These are phyloP conservation scores for Amauroascus verrucosus DNA, from an alignment of 2,329 filamentous ascomycete species.

Conservation along the genomic window DNA sequence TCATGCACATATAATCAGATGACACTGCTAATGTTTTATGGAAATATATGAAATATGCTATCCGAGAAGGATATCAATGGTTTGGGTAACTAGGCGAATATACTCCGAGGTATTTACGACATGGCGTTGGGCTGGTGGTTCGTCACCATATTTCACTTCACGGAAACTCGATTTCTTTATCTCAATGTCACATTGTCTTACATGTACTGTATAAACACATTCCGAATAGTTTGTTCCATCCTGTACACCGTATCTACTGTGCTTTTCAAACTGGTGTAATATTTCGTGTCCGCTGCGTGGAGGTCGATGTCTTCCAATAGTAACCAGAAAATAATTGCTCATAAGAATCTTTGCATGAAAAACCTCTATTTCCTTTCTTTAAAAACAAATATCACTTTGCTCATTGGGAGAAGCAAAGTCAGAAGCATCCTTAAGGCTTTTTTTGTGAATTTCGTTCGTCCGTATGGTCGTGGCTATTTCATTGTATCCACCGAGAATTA, in stretches of 20 bases:
- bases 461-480: no score
- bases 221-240: not conserved
- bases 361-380: no score
- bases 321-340: no score
- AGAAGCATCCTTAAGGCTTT: no score
- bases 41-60: not conserved
- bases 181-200: not conserved
- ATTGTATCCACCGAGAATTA: not conserved
- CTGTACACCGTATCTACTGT: no score
- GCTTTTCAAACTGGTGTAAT: not conserved
- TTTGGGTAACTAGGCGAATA: not conserved
- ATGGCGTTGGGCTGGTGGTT: not conserved
- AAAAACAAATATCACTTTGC: no score
- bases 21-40: not conserved
- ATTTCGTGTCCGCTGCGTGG: not conserved
- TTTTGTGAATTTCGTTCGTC: no score
- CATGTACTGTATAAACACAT: not conserved
- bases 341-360: no score
- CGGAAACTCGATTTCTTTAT: not conserved
- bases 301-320: no score
- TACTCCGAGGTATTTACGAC: not conserved
- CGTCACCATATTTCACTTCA: not conserved
- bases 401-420: no score
- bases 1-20: conserved; percentile 5
- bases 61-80: not conserved